phyloP scores from a whole-genome alignment of 495 filamentous ascomycete species.

The Sporormia fimetaria region DNA sequence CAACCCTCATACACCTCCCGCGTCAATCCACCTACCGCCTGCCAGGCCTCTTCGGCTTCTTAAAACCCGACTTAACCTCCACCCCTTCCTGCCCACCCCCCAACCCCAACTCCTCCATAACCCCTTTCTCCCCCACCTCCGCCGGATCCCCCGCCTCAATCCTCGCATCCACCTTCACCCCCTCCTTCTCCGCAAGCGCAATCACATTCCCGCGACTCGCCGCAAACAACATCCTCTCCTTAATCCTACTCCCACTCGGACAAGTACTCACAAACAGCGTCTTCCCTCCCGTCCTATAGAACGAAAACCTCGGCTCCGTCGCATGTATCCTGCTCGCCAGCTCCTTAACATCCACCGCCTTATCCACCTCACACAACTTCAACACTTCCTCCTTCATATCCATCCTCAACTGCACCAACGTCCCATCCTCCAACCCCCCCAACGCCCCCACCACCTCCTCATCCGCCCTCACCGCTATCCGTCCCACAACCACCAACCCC shows the following conservation, averaged over 20 bases:
- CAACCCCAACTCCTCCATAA: slow-evolving; percentile 68
- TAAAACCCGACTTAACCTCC: slow-evolving; percentile 56
- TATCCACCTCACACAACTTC: no score
- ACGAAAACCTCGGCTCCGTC: slow-evolving; percentile 79
- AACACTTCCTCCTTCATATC: slow-evolving; percentile 71
- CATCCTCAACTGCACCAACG: slow-evolving; percentile 73
- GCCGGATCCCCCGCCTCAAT: slow-evolving; percentile 59
- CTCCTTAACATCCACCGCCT: no score
- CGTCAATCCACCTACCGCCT: slow-evolving; percentile 24
- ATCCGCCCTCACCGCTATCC: slow-evolving; percentile 29
- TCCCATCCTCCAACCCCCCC: slow-evolving; percentile 41
- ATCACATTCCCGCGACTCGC: slow-evolving; percentile 66
- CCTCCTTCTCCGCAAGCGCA: slow-evolving; percentile 52
- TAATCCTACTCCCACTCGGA: slow-evolving; percentile 67
- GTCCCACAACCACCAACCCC: slow-evolving; percentile 40
- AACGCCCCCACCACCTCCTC: slow-evolving; percentile 35
- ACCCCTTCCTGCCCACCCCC: slow-evolving; percentile 55
- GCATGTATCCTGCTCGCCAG: slow-evolving; percentile 55
- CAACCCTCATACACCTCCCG: no score
- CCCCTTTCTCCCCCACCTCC: slow-evolving; percentile 61
- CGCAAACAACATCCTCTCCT: slow-evolving; percentile 91
- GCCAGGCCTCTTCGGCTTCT: slow-evolving; percentile 82
- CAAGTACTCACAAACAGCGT: slow-evolving; percentile 56
- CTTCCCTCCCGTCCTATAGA: no score
- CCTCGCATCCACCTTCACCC: slow-evolving; percentile 65